Evolutionary conservation across 164 flowering plant species (phyloP).

Genomic region (Sedum album): DNA sequence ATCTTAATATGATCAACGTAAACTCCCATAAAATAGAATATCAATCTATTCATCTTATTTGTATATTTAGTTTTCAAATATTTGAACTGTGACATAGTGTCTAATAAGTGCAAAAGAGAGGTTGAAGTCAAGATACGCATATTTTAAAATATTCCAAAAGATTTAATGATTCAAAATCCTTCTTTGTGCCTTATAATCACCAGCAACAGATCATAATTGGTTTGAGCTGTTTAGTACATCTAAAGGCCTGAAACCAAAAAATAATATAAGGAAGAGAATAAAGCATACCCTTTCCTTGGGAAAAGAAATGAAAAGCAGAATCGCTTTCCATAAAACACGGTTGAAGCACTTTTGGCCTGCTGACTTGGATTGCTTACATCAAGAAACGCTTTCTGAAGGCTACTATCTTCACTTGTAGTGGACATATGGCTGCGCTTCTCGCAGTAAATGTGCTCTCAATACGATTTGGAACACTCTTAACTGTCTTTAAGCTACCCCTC

Average conservation of each 20-base stretch:
- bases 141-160: not conserved
- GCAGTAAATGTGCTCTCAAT: constrained; percentile 10
- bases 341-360: constrained; percentile 20
- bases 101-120: no score
- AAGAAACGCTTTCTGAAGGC: constrained; percentile 17
- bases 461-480: constrained; percentile 15
- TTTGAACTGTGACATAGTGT: no score
- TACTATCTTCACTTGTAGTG: constrained; percentile 19
- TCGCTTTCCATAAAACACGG: constrained; percentile 46
- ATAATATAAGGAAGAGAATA: not conserved
- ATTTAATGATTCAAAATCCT: no score
- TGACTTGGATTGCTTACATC: constrained; percentile 16
- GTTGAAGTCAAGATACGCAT: not conserved
- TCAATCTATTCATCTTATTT: no score
- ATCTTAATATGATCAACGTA: not conserved
- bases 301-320: constrained; percentile 74
- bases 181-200: not conserved
- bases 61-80: not conserved
- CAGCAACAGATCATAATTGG: not conserved
- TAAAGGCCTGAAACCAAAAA: not conserved
- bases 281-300: constrained; percentile 69
- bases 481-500: constrained; percentile 23
- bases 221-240: not conserved
- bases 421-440: not conserved
- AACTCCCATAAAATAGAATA: not conserved